Base-by-base conservation (phyloP, 2,329 filamentous ascomycete species). In the Tolypocladium paradoxum region DNA sequence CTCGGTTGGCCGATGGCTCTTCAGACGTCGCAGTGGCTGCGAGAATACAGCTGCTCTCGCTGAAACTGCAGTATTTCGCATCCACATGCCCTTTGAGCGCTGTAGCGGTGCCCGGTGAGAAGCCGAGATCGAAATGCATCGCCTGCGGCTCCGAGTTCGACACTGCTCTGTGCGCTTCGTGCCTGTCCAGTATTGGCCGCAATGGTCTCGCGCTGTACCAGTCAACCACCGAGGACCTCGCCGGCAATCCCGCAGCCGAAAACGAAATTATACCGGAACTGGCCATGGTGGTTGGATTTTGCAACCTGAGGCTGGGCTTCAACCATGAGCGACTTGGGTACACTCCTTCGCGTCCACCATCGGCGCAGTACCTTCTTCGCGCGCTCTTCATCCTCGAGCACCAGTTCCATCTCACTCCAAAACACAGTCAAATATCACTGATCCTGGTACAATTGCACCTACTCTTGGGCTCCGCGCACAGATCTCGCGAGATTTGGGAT, bases 381-480 rank as follows among this genome's bases (percentile, higher is more conserved):
- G 79, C 78, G 0, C 64, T 76, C 2, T 54, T 75, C 0, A 62
- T 82, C 5, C 68, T 82, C 0, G 76, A 81, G 34, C 67, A 72
- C 14, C 77, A 79, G 54, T 67, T 76, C 6, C 63, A 63, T n/a
- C 61, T 65, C 49, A 71, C 70, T 0, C 73, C 76, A 0, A 72
- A 73, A 43, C 73, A 80, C 46, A 70, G 70, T 49, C 66, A 73
- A 1, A 65, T 79, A 3, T 72, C 74, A 2, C 66, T 83, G 4
- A 56, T 82, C 0, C 67, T 83, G 0, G 69, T 78, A 1, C 76
- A 78, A 52, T 61, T 82, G 2, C 77, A 79, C 50, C 65, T 80
- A 11, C 63, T 74, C 4, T 65, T 81, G 7, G 79, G 79, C 8
- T 77, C 75, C 14, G 71, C 71, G 0, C 69, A 74, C 1, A 69